phyloP scores from a whole-genome alignment of 2,329 filamentous ascomycete genomes.

The Sporothrix phasma region DNA sequence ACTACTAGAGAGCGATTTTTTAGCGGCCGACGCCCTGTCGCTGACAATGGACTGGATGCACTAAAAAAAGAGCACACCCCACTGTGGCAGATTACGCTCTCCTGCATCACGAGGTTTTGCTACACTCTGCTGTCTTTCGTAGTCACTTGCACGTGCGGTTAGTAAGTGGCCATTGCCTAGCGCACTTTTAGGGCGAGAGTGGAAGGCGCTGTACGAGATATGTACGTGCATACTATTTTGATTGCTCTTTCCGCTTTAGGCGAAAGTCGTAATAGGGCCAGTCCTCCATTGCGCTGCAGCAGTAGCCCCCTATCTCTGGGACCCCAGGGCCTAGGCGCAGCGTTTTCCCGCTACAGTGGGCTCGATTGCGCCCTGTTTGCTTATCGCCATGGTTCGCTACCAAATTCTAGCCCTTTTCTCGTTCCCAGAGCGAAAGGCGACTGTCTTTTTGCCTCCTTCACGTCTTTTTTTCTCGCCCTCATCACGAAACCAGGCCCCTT shows the following conservation, averaged over 20 bases:
- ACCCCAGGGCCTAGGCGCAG: no score
- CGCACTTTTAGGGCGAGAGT: not conserved
- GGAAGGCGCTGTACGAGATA: not conserved
- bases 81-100: not conserved
- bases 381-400: conserved; percentile 5
- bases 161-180: not conserved
- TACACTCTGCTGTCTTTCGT: not conserved
- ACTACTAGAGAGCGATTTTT: not conserved
- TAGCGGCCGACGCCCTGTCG: not conserved
- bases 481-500: not conserved
- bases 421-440: not conserved
- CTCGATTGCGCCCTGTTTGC: not conserved
- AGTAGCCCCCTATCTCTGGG: not conserved
- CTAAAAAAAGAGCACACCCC: conserved; percentile 3
- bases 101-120: conserved; percentile 1
- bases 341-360: not conserved
- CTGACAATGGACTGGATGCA: not conserved
- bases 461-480: not conserved
- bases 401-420: not conserved
- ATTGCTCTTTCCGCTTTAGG: not conserved
- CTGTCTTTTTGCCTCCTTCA: not conserved
- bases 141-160: not conserved
- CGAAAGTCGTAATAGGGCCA: not conserved
- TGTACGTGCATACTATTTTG: not conserved
- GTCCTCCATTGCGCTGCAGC: not conserved